Percentiles rank a stretch among this genome's conserved stretches.
These are phyloP conservation scores for Nothophoma quercina DNA, from an alignment of 2,329 filamentous ascomycete species.

Conservation along the genomic window DNA sequence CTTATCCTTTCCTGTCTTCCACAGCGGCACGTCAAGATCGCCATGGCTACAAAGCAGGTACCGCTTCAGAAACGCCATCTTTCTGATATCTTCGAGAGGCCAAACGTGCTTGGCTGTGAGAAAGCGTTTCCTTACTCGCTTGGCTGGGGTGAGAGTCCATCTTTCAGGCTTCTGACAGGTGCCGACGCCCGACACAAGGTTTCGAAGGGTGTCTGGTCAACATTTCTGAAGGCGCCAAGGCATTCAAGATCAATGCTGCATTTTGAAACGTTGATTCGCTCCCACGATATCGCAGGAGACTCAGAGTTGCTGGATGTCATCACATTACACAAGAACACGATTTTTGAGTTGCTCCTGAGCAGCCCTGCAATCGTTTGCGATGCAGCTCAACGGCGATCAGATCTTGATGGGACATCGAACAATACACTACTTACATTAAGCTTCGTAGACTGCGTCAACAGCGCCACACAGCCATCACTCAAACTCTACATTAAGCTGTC, in stretches of 20 bases:
- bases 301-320: too few relatives aligned
- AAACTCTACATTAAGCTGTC: slow-evolving; percentile 25
- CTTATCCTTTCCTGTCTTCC: slow-evolving; percentile 1
- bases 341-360: not conserved
- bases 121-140: slow-evolving; percentile 28
- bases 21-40: slow-evolving; percentile 11
- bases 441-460: too few relatives aligned
- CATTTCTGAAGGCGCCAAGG: slow-evolving; percentile 30
- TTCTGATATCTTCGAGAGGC: slow-evolving; percentile 10
- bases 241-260: slow-evolving; percentile 22
- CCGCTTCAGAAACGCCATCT: slow-evolving; percentile 26
- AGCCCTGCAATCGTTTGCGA: not conserved
- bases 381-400: not conserved
- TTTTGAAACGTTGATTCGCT: slow-evolving; percentile 19
- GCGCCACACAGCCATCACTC: slow-evolving; percentile 19
- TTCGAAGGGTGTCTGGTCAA: slow-evolving; percentile 24
- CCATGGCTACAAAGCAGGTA: slow-evolving; percentile 16
- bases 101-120: slow-evolving; percentile 35
- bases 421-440: not conserved
- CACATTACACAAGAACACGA: too few relatives aligned
- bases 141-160: slow-evolving; percentile 19
- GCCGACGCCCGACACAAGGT: slow-evolving; percentile 23
- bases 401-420: not conserved
- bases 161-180: slow-evolving; percentile 18
- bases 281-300: not conserved